Evolutionary conservation across 1,284 basidiomycete species (phyloP).

Genomic region (Sutorius eximius): DNA sequence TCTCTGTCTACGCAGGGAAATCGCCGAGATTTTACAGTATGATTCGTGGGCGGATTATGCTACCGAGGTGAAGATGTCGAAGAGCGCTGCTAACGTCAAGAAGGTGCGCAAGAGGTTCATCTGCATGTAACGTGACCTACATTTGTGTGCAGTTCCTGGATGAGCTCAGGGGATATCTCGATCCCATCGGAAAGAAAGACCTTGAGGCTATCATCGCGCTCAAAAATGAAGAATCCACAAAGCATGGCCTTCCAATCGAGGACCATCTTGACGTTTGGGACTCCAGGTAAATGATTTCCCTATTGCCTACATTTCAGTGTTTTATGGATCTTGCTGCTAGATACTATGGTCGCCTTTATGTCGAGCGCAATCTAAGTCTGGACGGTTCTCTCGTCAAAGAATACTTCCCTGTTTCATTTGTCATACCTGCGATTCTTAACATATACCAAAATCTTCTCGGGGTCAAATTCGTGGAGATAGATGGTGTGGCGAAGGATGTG

Average conservation of each 20-base stretch:
- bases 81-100: constrained; percentile 46
- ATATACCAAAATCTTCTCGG: constrained; percentile 79
- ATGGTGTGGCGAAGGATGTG: constrained; percentile 46
- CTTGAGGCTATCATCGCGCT: constrained; percentile 61
- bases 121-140: not conserved
- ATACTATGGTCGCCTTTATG: constrained; percentile 69
- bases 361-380: constrained; percentile 62
- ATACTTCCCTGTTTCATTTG: constrained; percentile 80
- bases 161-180: constrained; percentile 68
- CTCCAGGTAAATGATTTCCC: constrained; percentile 37
- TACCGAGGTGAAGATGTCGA: constrained; percentile 83
- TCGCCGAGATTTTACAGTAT: constrained; percentile 69
- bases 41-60: constrained; percentile 77
- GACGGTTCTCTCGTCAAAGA: constrained; percentile 78
- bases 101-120: constrained; percentile 40
- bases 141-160: constrained; percentile 54
- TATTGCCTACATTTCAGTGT: not conserved
- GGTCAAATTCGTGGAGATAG: constrained; percentile 66
- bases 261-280: constrained; percentile 70
- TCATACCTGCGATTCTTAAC: constrained; percentile 73
- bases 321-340: constrained; percentile 13
- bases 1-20: constrained; percentile 65
- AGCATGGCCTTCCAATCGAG: constrained; percentile 59
- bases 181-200: constrained; percentile 68
- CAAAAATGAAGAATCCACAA: constrained; percentile 68